Percentiles rank a stretch among this genome's conserved stretches.
These are phyloP conservation scores for Phialophora tarda DNA, from an alignment of 2,329 filamentous ascomycete genomes.

Conservation along the genomic window DNA sequence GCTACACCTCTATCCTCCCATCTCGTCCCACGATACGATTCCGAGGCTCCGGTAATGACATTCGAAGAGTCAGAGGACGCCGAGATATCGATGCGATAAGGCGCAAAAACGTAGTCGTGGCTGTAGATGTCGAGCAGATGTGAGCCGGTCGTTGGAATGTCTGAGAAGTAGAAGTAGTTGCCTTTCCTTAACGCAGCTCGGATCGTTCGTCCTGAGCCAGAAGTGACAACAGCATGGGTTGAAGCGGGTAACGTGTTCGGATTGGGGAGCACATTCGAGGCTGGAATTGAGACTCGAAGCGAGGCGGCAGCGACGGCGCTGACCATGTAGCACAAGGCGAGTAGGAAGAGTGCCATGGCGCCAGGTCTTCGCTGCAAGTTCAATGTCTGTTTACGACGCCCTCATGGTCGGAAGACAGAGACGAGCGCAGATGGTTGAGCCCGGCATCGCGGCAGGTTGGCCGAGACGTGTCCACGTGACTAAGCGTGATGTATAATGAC, in stretches of 20 bases:
- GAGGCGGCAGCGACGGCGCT: conserved; percentile 17
- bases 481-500: too few relatives aligned
- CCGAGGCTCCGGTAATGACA: conserved; percentile 35
- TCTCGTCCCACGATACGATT: conserved; percentile 38
- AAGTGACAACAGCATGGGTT: conserved; percentile 59
- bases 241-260: conserved; percentile 49
- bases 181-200: conserved; percentile 51
- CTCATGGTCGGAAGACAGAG: neutral
- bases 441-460: neutral
- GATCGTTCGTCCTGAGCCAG: conserved; percentile 49
- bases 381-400: neutral
- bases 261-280: conserved; percentile 53
- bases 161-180: conserved; percentile 75
- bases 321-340: neutral
- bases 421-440: neutral
- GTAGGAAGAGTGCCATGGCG: neutral
- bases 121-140: conserved; percentile 85
- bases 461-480: neutral
- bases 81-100: conserved; percentile 77
- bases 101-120: conserved; percentile 74
- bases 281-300: conserved; percentile 46
- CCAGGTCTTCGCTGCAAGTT: neutral
- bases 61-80: conserved; percentile 47
- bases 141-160: conserved; percentile 66
- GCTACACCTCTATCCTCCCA: conserved; percentile 38